phyloP scores from a whole-genome alignment of 2,329 filamentous ascomycete species.

The Aureobasidium leucospermi region DNA sequence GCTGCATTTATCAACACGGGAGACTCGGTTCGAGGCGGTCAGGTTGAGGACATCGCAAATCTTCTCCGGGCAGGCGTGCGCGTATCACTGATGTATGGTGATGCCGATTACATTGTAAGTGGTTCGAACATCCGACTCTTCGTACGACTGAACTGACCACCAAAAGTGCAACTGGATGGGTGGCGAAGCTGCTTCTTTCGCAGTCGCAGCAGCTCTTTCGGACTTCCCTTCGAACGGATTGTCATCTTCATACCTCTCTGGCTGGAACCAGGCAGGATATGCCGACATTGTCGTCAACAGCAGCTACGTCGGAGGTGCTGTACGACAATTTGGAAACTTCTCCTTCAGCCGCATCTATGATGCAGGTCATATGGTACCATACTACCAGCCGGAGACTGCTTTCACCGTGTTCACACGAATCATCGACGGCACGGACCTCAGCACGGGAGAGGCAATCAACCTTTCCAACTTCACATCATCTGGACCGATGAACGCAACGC shows the following conservation, averaged over 20 bases:
- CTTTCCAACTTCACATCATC: conserved; percentile 48
- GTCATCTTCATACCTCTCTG: conserved; percentile 41
- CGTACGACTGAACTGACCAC: too few relatives aligned
- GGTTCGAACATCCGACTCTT: not conserved
- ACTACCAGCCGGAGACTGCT: conserved; percentile 47
- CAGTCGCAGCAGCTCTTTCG: conserved; percentile 38
- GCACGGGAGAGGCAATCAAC: conserved; percentile 44
- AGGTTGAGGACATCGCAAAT: conserved; percentile 33
- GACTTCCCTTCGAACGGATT: conserved; percentile 17
- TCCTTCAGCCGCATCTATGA: conserved; percentile 46
- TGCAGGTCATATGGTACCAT: conserved; percentile 46
- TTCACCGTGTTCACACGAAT: conserved; percentile 48
- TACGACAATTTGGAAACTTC: conserved; percentile 67
- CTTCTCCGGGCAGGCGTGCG: conserved; percentile 39
- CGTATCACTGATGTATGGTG: conserved; percentile 64
- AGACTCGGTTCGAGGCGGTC: conserved; percentile 36
- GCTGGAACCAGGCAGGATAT: conserved; percentile 63
- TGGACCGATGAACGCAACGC: conserved; percentile 51
- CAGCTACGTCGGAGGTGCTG: conserved; percentile 54
- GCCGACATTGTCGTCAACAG: conserved; percentile 62
- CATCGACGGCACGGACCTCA: conserved; percentile 43
- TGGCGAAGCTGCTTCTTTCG: conserved; percentile 65
- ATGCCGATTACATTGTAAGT: conserved; percentile 43
- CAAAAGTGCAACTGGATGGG: conserved; percentile 55
- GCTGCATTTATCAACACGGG: conserved; percentile 38